Percentiles rank a stretch among this genome's conserved stretches.
Evolutionary conservation across 2,329 filamentous ascomycete species (phyloP).

Genomic region (Aspergillus pseudoglaucus): DNA sequence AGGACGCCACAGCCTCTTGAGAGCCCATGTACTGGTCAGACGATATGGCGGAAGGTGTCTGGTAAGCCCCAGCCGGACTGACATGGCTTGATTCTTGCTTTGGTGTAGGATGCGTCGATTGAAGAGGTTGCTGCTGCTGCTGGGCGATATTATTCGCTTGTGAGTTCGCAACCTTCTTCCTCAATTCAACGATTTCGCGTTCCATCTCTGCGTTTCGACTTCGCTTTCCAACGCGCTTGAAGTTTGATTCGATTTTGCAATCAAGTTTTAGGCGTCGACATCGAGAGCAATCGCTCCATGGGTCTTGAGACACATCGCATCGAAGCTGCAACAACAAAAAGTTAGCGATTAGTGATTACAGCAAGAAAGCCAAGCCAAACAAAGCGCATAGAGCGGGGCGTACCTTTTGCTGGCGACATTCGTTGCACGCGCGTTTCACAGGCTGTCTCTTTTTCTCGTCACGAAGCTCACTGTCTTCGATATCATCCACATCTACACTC

Average conservation of each 20-base stretch:
- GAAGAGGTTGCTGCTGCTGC: constrained; percentile 14
- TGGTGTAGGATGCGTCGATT: constrained; percentile 22
- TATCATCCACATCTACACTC: constrained; percentile 40
- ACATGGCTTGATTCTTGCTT: constrained; percentile 34
- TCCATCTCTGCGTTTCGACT: constrained; percentile 61
- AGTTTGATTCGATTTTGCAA: constrained; percentile 63
- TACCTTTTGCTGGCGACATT: constrained; percentile 65
- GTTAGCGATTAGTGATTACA: constrained; percentile 4
- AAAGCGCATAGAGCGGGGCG: constrained; percentile 9
- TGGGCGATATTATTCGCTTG: constrained; percentile 21
- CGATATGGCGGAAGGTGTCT: constrained; percentile 31
- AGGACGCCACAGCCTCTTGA: constrained; percentile 45
- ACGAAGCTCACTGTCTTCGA: constrained; percentile 37
- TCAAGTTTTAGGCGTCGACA: constrained; percentile 57
- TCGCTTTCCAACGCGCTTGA: constrained; percentile 62
- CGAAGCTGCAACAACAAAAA: constrained; percentile 46
- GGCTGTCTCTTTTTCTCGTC: constrained; percentile 42
- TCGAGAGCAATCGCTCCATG: constrained; percentile 55
- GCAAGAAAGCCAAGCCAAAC: constrained; percentile 1
- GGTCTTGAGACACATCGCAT: constrained; percentile 61
- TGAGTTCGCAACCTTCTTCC: constrained; percentile 40
- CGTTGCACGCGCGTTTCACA: constrained; percentile 60
- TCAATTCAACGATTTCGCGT: constrained; percentile 48
- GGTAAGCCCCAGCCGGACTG: constrained; percentile 27
- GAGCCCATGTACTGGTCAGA: constrained; percentile 41